Evolutionary conservation across 768 basidiomycete genomes (phyloP), one percentile per base, ranked within the genome.

Genomic region (Xanthoconium stramineum): DNA sequence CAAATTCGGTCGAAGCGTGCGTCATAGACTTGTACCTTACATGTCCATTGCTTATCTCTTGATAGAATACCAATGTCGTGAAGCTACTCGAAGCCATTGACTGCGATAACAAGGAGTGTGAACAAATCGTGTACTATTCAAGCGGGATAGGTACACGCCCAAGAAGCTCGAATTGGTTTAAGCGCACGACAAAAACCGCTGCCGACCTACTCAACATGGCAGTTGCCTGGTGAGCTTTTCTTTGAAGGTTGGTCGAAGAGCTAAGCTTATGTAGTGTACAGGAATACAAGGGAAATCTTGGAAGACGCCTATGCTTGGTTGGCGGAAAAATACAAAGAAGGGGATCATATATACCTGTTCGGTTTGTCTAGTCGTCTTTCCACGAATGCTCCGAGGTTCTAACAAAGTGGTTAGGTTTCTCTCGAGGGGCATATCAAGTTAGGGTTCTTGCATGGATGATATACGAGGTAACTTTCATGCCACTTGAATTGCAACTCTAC

Each of bases 281-380:
- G 53, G 53, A 55, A 55, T 19, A 32, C 36, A 13, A 47, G 48
- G n/a, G 53, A 55, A 42, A 55, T 55, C 24, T 39, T 55, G 46
- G 48, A 48, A 43, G 53, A 55, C 0, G 47, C 53, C 19, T 55
- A 55, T 28, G 47, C 39, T 10, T 55, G 53, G 53, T 28, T 55
- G 19, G 53, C 53, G 24, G 46, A 39, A 42, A 55, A 55, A 24
- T 55, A 55, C 17, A 47, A 55, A 14, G 53, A 48, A 48, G 53
- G 53, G 12, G 53, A 55, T 14, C 53, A 55, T 35, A 55, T 55
- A 55, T 55, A 55, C 47, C 40, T 55, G 14, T 55, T 55, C n/a
- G 53, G 53, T 55, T 42, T 3, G 53, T 48, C 14, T 17, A 5
- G 8, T 42, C 35, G 33, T 24, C 47, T 14, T 19, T 32, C 15